Percentiles rank a stretch among this genome's conserved stretches.
Evolutionary conservation across 352 stramenopile genomes (phyloP).

Genomic region (Phytopythium chamaehyphon): DNA sequence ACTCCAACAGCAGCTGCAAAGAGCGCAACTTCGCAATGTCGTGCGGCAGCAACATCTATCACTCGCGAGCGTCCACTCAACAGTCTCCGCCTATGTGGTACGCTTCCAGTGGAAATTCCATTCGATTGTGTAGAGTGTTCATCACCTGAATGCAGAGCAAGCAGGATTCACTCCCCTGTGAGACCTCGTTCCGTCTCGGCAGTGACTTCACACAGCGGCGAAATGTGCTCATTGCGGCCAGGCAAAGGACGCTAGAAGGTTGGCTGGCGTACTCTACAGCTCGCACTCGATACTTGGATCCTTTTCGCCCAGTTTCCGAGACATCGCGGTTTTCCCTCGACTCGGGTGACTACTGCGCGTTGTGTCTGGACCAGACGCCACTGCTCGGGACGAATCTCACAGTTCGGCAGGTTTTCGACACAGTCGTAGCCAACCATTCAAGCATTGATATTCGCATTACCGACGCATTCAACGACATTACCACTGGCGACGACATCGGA

Average conservation of each 20-base stretch:
- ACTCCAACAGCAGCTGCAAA: slow-evolving; percentile 12
- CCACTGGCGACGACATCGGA: slow-evolving; percentile 49
- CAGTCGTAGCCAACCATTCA: slow-evolving; percentile 28
- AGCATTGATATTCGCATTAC: slow-evolving; percentile 56
- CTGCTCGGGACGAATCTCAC: slow-evolving; percentile 23
- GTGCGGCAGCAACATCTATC: slow-evolving; percentile 19
- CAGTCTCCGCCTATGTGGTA: slow-evolving; percentile 22
- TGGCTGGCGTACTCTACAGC: slow-evolving; percentile 30
- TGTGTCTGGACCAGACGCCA: slow-evolving; percentile 36
- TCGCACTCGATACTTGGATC: slow-evolving; percentile 32
- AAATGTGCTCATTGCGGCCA: slow-evolving; percentile 24
- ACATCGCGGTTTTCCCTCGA: slow-evolving; percentile 37
- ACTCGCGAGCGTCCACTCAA: slow-evolving; percentile 23
- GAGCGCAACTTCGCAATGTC: slow-evolving; percentile 10
- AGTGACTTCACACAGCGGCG: slow-evolving; percentile 21
- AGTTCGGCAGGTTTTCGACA: slow-evolving; percentile 41
- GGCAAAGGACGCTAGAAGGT: slow-evolving; percentile 16
- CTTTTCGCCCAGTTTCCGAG: slow-evolving; percentile 25
- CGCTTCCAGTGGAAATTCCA: slow-evolving; percentile 2
- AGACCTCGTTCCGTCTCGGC: slow-evolving; percentile 37
- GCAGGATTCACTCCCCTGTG: slow-evolving; percentile 24
- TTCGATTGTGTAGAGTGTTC: no score
- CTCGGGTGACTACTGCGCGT: slow-evolving; percentile 35
- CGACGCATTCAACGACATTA: slow-evolving; percentile 45
- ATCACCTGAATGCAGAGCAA: slow-evolving; percentile 20